Conservation (phyloP, 1,284 basidiomycete species). For the Malassezia obtusa region DNA sequence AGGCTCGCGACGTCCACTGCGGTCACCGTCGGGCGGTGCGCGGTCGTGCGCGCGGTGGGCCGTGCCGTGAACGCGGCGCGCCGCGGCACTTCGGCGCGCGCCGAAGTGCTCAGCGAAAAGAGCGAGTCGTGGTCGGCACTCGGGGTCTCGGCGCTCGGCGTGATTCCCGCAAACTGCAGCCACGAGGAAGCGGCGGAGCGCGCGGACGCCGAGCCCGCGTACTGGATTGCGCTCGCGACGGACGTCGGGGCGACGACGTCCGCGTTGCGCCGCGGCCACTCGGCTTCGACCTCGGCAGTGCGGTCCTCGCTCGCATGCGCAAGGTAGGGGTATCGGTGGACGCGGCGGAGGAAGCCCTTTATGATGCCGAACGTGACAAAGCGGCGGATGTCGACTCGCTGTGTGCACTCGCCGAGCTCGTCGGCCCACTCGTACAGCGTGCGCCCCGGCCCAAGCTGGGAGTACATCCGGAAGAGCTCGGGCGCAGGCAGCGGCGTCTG, state of each 20-base stretch:
- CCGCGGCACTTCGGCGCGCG: not conserved
- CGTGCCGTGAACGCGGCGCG: not conserved
- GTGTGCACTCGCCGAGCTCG: constrained; percentile 53
- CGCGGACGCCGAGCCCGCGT: not conserved
- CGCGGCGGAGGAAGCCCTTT: constrained; percentile 85
- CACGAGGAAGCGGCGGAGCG: not conserved
- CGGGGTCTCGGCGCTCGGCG: not conserved
- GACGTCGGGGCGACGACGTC: constrained; percentile 3
- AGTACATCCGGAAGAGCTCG: constrained; percentile 70
- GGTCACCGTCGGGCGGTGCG: constrained; percentile 31
- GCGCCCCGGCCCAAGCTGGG: constrained; percentile 70
- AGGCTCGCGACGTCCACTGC: constrained; percentile 35
- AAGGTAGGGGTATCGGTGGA: constrained; percentile 85
- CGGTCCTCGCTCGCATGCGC: constrained; percentile 10
- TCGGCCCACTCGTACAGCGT: constrained; percentile 86
- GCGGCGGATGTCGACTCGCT: constrained; percentile 78
- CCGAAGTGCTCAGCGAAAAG: not conserved
- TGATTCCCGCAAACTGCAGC: constrained; percentile 4
- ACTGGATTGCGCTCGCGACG: not conserved
- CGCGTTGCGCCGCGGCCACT: constrained; percentile 1
- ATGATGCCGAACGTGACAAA: constrained; percentile 99
- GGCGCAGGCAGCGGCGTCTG: constrained; percentile 30
- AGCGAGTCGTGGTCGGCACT: not conserved
- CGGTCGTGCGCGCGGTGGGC: not conserved
- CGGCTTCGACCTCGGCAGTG: constrained; percentile 3